These are phyloP conservation scores for Rhinocladiella similis DNA, from an alignment of 2,329 filamentous ascomycete genomes.

Conservation along the genomic window DNA sequence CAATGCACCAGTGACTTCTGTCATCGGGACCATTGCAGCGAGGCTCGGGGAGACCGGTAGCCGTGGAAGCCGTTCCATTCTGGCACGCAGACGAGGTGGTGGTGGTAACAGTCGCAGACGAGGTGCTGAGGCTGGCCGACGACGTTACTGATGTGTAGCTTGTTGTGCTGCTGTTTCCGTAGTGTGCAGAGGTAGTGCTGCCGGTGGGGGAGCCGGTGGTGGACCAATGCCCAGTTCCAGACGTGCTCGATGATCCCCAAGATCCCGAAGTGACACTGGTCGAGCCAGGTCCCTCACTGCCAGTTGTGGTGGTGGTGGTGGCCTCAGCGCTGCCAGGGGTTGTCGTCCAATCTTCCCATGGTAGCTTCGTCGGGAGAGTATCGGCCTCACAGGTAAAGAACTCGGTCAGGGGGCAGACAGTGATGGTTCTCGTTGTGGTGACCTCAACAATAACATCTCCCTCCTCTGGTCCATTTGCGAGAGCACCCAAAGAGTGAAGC, in stretches of 20 bases:
- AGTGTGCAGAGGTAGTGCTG: background rate
- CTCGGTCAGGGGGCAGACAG: slow-evolving; percentile 26
- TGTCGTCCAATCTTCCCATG: background rate
- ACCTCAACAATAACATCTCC: slow-evolving; percentile 21
- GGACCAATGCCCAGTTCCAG: background rate
- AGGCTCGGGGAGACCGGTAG: slow-evolving; percentile 6
- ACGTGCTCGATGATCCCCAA: background rate
- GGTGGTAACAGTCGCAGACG: background rate
- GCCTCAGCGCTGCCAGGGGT: background rate
- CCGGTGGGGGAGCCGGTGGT: background rate
- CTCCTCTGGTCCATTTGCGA: slow-evolving; percentile 7
- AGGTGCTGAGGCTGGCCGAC: background rate
- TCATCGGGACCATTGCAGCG: slow-evolving; percentile 18
- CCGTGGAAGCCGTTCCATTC: background rate
- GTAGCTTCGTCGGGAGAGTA: slow-evolving; percentile 8
- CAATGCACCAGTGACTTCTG: slow-evolving; percentile 23
- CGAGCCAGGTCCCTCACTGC: background rate
- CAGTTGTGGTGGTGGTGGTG: slow-evolving; percentile 6
- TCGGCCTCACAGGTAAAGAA: slow-evolving; percentile 20
- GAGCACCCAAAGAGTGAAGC: slow-evolving; percentile 8
- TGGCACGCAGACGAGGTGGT: background rate
- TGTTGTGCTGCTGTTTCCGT: slow-evolving; percentile 1
- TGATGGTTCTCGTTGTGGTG: slow-evolving; percentile 22
- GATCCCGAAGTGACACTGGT: background rate
- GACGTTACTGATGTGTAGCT: background rate